Base-by-base conservation (phyloP, 352 stramenopile species). In the Pythium angustatum region DNA sequence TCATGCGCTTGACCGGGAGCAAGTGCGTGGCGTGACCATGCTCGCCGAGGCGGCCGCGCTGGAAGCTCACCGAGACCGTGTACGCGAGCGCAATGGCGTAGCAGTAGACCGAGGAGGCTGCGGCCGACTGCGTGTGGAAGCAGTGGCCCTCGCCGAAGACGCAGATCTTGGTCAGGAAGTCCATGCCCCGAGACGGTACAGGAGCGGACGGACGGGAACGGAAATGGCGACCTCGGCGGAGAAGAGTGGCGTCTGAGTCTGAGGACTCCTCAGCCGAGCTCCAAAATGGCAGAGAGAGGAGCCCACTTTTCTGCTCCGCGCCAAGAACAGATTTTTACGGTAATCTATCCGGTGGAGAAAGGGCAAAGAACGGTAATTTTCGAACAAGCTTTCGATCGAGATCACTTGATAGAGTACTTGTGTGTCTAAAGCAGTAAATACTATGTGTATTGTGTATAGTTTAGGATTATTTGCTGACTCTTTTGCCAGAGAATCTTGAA, bases 1-100 rank as follows among this genome's bases (percentile, higher is more conserved):
- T 83, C 77, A 93, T 89, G 56, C 81, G 81, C 67, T 90, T 90
- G 65, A 90, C 84, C 9, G 84, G 84, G 38, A 91, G 67, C 64
- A 93, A 50, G 34, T 90, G 79, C 67, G 84, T 93, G n/a, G 81
- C 84, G 56, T 93, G 84, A n/a, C 84, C 84, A 58, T 92, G 83
- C 71, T 92, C 83, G 55, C 83, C 77, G 31, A 92, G 69, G n/a
- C 77, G 78, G 28, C 51, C 70, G 52, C 83, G 83, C 58, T 87
- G 79, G 66, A 92, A 83, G 64, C 82, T 91, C 33, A 91, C 82
- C 5, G 79, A 89, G 47, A 91, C 73, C 12, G 82, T 91, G 64
- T 88, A 91, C 24, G 78, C 82, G 30, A 91, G 67, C 59, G 82
- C 78, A 33, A 64, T 65, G 19, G 78, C 78, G 70, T 91, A 91